Evolutionary conservation across 306 rosid species (phyloP), one percentile per base, ranked within the genome.

Genomic region (Cucurbita ficifolia): DNA sequence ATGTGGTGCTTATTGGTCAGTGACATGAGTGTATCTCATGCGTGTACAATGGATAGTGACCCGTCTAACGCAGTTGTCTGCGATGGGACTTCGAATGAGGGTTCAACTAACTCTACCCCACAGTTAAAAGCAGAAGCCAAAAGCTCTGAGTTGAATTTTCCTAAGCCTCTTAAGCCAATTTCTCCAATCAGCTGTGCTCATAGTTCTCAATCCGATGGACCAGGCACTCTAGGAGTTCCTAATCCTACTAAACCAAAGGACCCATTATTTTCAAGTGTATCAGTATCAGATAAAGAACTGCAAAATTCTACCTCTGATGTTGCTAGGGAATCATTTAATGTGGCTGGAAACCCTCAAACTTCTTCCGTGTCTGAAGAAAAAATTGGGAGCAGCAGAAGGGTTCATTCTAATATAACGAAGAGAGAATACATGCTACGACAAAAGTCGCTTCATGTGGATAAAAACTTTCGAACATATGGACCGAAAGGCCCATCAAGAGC

Each of bases 1-100:
- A 84, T 94, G 98, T 89, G 98, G 98, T 85, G 88, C 79, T 82
- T 94, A 82, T 81, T 94, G 73, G 82, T 90, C 8, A 85, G 89
- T 81, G 98, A 94, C 81, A 87, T 90, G 98, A 86, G 85, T 59
- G 87, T 90, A 39, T 86, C 96, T 61, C 90, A 86, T 80, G 98
- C 98, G 56, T 90, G 98, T 79, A 92, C 95, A 65, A 81, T 88
- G 92, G 89, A 86, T 4, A 78, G 83, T 35, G 92, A 87, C 73
- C 83, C 87, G 48, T 80, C 77, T 62, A 77, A 78, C 67, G 75
- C 78, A 81, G 76, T 82, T 72, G 59, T 76, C n/a, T 69, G 76
- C 77, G 89, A 81, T 78, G 82, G 79, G 16, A 21, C 78, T 61
- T 67, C 79, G 63, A 79, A 78, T 67, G 85, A 80, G 52, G 76